phyloP scores from a whole-genome alignment of 768 basidiomycete genomes.

The Glaciozyma martinii region DNA sequence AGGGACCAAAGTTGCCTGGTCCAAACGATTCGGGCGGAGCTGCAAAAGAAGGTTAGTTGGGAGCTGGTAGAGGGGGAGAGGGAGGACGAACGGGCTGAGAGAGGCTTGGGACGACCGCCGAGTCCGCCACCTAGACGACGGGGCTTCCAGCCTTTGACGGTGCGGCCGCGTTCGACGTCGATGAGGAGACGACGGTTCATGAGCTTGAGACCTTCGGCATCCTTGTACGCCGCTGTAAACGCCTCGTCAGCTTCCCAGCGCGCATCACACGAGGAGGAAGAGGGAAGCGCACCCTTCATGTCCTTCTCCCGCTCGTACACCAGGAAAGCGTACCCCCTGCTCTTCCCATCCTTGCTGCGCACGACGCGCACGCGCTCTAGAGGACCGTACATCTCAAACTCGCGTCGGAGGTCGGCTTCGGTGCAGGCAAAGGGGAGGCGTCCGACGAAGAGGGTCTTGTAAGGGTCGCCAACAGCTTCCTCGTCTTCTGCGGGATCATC shows the following conservation, averaged over 20 bases:
- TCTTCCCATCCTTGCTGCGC: constrained; percentile 61
- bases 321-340: constrained; percentile 89
- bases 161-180: constrained; percentile 95
- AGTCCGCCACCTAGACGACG: constrained; percentile 92
- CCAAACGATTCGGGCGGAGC: constrained; percentile 40
- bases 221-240: constrained; percentile 73
- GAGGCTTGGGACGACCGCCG: constrained; percentile 82
- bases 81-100: neutral
- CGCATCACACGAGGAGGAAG: constrained; percentile 14
- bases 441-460: constrained; percentile 95
- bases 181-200: constrained; percentile 93
- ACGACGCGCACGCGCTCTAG: constrained; percentile 93
- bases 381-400: constrained; percentile 89
- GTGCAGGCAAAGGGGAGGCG: constrained; percentile 84
- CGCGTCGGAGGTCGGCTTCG: constrained; percentile 82
- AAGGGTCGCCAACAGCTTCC: constrained; percentile 89
- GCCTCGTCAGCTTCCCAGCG: constrained; percentile 42
- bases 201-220: constrained; percentile 91
- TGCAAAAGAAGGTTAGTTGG: constrained; percentile 43
- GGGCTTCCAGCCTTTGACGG: constrained; percentile 97
- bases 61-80: constrained; percentile 28
- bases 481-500: constrained; percentile 88
- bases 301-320: constrained; percentile 97
- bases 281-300: constrained; percentile 73
- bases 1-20: constrained; percentile 36